These are phyloP conservation scores for Grigorovia yakushimaensis DNA, from an alignment of 805 yeast genomes.

Conservation along the genomic window DNA sequence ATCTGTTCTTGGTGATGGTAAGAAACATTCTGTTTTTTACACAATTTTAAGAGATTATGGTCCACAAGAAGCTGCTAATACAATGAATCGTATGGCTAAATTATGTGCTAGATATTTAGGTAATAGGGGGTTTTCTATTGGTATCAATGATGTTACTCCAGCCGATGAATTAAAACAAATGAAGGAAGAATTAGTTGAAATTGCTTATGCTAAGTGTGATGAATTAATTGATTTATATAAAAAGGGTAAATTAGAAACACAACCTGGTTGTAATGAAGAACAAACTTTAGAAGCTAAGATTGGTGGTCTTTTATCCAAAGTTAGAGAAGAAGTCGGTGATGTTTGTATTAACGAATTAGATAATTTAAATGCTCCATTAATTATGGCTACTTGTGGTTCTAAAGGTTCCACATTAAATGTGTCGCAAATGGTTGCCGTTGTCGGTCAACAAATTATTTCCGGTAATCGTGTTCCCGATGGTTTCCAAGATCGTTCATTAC, in stretches of 20 bases:
- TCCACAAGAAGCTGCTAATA: slow-evolving; percentile 88
- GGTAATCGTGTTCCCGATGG: slow-evolving; percentile 99
- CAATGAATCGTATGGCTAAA: slow-evolving; percentile 99
- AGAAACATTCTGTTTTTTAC: slow-evolving; percentile 91
- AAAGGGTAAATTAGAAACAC: slow-evolving; percentile 87
- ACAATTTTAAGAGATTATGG: slow-evolving; percentile 94
- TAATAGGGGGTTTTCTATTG: slow-evolving; percentile 92
- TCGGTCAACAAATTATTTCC: slow-evolving; percentile 96
- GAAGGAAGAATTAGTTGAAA: slow-evolving; percentile 83
- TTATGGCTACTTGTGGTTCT: slow-evolving; percentile 99
- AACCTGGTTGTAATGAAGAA: slow-evolving; percentile 98
- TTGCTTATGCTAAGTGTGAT: slow-evolving; percentile 85
- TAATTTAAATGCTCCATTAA: slow-evolving; percentile 85
- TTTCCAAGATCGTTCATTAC: slow-evolving; percentile 96
- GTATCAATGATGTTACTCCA: slow-evolving; percentile 95
- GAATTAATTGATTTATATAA: slow-evolving; percentile 71
- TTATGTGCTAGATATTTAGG: slow-evolving; percentile 92
- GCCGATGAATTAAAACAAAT: slow-evolving; percentile 61
- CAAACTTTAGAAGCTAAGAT: slow-evolving; percentile 96
- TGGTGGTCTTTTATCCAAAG: slow-evolving; percentile 91
- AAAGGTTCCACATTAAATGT: slow-evolving; percentile 97
- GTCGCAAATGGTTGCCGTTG: slow-evolving; percentile 99
- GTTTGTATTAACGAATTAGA: slow-evolving; percentile 90
- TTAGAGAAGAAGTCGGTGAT: slow-evolving; percentile 98
- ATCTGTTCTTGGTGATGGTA: slow-evolving; percentile 93